A percentile compares a stretch with the other conserved stretches of the same genome.
Evolutionary conservation across 116 monocot species (phyloP).

Genomic region (Iris pallida): DNA sequence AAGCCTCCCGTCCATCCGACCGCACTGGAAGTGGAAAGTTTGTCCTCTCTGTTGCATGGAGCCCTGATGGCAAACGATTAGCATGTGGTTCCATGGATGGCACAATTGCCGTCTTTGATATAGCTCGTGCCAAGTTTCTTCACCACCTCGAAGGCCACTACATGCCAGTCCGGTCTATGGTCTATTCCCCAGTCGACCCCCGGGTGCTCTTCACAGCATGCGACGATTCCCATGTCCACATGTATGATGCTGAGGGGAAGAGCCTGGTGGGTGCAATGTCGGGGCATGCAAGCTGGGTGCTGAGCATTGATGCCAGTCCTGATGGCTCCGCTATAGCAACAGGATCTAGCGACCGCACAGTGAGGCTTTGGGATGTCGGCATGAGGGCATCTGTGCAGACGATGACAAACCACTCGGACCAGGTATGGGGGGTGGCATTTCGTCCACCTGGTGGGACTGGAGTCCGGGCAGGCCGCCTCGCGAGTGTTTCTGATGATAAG

Average conservation of each 20-base stretch:
- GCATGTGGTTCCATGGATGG: conserved; percentile 92
- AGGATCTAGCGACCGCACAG: conserved; percentile 89
- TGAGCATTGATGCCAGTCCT: conserved; percentile 80
- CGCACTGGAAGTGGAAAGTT: conserved; percentile 63
- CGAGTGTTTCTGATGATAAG: conserved; percentile 94
- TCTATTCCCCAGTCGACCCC: conserved; percentile 76
- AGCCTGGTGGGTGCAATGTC: conserved; percentile 78
- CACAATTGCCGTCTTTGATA: conserved; percentile 72
- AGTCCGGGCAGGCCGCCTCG: conserved; percentile 54
- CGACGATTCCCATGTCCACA: conserved; percentile 80
- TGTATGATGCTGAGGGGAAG: conserved; percentile 90
- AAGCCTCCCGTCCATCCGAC: conserved; percentile 51
- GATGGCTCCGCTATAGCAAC: conserved; percentile 87
- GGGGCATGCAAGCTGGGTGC: conserved; percentile 84
- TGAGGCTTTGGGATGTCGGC: conserved; percentile 81
- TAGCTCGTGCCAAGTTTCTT: conserved; percentile 66
- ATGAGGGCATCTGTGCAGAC: conserved; percentile 89
- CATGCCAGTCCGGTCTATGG: conserved; percentile 88
- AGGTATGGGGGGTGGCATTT: conserved; percentile 93
- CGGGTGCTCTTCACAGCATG: conserved; percentile 82
- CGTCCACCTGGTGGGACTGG: conserved; percentile 61
- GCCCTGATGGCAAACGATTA: conserved; percentile 71
- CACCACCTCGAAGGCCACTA: conserved; percentile 91
- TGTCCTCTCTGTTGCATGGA: conserved; percentile 94
- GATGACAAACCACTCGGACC: conserved; percentile 79